Conservation (phyloP, 805 yeast genomes). For the Candida tibetensis region DNA sequence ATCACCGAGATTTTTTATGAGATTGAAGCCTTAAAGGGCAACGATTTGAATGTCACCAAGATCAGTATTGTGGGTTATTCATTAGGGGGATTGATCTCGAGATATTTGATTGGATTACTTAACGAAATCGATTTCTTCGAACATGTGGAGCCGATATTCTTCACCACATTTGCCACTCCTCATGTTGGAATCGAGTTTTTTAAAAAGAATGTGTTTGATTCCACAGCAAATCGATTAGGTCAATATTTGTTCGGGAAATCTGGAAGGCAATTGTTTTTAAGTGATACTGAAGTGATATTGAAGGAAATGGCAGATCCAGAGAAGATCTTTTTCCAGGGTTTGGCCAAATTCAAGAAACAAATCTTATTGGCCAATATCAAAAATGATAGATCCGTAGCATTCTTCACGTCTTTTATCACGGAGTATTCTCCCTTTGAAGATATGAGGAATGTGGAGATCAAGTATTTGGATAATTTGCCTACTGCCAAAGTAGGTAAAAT, state of each 20-base stretch:
- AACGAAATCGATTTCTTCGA: slow-evolving; percentile 35
- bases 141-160: slow-evolving; percentile 35
- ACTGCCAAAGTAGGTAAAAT: slow-evolving; percentile 36
- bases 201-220: slow-evolving; percentile 30
- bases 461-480: slow-evolving; percentile 47
- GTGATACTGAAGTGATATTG: slow-evolving; percentile 45
- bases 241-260: slow-evolving; percentile 35
- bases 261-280: slow-evolving; percentile 34
- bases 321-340: slow-evolving; percentile 51
- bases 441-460: slow-evolving; percentile 47
- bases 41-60: slow-evolving; percentile 29
- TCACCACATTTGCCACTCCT: slow-evolving; percentile 44
- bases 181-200: slow-evolving; percentile 43
- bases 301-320: slow-evolving; percentile 52
- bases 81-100: slow-evolving; percentile 40
- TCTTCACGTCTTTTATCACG: slow-evolving; percentile 77
- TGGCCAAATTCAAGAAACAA: slow-evolving; percentile 54
- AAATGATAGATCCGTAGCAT: slow-evolving; percentile 85
- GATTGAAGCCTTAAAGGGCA: slow-evolving; percentile 35
- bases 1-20: slow-evolving; percentile 39
- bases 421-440: slow-evolving; percentile 69
- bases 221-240: slow-evolving; percentile 32
- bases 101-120: slow-evolving; percentile 39
- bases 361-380: slow-evolving; percentile 68
- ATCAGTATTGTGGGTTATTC: slow-evolving; percentile 42